Base-by-base conservation (phyloP, 495 filamentous ascomycete species). In the Aspergillus mulundensis region DNA sequence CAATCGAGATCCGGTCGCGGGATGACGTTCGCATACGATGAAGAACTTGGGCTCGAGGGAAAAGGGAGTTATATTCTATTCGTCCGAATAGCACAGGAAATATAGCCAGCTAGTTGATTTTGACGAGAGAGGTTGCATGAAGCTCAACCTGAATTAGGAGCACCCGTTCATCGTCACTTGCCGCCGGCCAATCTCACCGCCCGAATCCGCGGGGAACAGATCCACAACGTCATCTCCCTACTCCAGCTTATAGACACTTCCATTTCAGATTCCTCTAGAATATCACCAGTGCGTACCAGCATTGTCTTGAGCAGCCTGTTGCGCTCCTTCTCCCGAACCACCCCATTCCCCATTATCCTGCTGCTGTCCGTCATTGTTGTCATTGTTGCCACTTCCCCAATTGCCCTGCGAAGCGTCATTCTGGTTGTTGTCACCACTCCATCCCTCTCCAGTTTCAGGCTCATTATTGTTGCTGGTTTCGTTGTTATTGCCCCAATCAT, bases 191-290 rank as follows among this genome's bases (percentile, higher is more conserved):
- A 28, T 20, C 44, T 56, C 53, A 56, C 53, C 53, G 53, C 53
- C 53, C 28, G 20, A 18, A 32, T 12, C 39, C 53, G 53, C 53
- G 53, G 53, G 53, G 53, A 56, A 53, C 46, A 34, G 16, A 34
- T 12, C 24, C 46, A 49, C 43, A 56, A 24, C 34, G 34, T 42
- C 40, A 42, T 36, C 25, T 36, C 32, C 32, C 28, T 5, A 10
- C 10, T 30, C 10, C 28, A 30, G 10, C 4, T 30, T 30, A 30
- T 30, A 5, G n/a, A n/a, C n/a, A n/a, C n/a, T n/a, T n/a, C n/a
- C n/a, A n/a, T n/a, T n/a, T n/a, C n/a, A n/a, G n/a, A 36, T 36
- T 14, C 38, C 30, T 19, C 28, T 7, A 1, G 19, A 11, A 19
- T 38, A 46, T 46, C 43, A 46, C 43, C 43, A 46, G 43, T 41